Evolutionary conservation across 129 eudicot genomes (phyloP).

Genomic region (Pseudognaphalium luteoalbum): DNA sequence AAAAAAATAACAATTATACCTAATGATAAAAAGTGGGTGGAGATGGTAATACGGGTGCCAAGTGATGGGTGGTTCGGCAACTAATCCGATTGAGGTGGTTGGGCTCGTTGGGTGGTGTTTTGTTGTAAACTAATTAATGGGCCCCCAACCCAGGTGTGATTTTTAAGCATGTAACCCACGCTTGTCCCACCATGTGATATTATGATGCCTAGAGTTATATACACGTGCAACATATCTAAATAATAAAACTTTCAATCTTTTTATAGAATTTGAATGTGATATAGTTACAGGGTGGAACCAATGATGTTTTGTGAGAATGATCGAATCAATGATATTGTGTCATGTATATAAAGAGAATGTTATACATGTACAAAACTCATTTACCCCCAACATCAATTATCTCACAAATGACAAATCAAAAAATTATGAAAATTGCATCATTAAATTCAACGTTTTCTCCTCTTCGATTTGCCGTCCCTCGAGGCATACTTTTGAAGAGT

Average conservation of each 20-base stretch:
- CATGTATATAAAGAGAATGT: no score
- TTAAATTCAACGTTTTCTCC: no score
- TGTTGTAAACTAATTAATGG: conserved; percentile 12
- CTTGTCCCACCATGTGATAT: conserved; percentile 1
- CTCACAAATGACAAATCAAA: no score
- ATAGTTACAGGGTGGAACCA: no score
- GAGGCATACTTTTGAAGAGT: no score
- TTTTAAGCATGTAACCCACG: conserved; percentile 23
- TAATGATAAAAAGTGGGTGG: conserved; percentile 8
- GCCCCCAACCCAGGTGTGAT: conserved; percentile 30
- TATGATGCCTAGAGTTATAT: conserved; percentile 14
- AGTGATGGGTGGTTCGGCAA: conserved; percentile 31
- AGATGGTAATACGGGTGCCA: conserved; percentile 19
- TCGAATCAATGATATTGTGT: no score
- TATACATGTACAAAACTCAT: no score
- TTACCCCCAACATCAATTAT: no score
- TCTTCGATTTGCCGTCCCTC: no score
- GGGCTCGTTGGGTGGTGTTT: conserved; percentile 35
- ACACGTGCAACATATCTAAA: conserved; percentile 27
- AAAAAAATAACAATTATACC: background rate
- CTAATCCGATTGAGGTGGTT: conserved; percentile 27
- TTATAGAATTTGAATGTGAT: background rate
- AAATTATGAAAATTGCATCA: no score
- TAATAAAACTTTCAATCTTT: background rate
- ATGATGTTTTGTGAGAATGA: no score